These are phyloP conservation scores for Camillea tinctor DNA, from an alignment of 2,329 filamentous ascomycete genomes.

Conservation along the genomic window DNA sequence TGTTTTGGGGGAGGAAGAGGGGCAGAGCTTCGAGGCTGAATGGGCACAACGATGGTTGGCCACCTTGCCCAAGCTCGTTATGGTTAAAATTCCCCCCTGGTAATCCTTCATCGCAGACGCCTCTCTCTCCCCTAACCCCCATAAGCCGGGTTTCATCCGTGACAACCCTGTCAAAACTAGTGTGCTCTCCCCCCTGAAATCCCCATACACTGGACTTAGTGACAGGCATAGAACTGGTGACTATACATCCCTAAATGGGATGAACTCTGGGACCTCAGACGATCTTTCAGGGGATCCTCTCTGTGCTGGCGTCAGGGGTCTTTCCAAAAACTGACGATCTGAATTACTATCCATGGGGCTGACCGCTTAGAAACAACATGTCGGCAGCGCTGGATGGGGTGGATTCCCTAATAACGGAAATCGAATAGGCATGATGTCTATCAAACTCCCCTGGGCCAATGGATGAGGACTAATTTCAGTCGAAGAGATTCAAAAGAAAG, in stretches of 20 bases:
- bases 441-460: constrained; percentile 16
- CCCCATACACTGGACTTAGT: background rate
- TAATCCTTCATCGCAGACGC: background rate
- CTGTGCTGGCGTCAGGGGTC: background rate
- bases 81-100: background rate
- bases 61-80: background rate
- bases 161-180: background rate
- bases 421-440: constrained; percentile 16
- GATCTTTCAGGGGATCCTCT: background rate
- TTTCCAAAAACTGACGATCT: constrained; percentile 16
- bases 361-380: constrained; percentile 12
- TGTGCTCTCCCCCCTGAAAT: background rate
- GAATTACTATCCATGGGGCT: constrained; percentile 20
- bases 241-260: background rate
- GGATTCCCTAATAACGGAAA: constrained; percentile 16
- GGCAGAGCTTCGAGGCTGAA: background rate
- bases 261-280: background rate
- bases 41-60: background rate
- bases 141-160: background rate
- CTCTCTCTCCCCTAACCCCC: background rate
- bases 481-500: constrained; percentile 24
- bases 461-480: constrained; percentile 18
- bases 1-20: background rate
- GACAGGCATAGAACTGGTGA: background rate
- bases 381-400: constrained; percentile 5